phyloP scores from a whole-genome alignment of 208 protist genomes.

The Naegleria lovaniensis region DNA sequence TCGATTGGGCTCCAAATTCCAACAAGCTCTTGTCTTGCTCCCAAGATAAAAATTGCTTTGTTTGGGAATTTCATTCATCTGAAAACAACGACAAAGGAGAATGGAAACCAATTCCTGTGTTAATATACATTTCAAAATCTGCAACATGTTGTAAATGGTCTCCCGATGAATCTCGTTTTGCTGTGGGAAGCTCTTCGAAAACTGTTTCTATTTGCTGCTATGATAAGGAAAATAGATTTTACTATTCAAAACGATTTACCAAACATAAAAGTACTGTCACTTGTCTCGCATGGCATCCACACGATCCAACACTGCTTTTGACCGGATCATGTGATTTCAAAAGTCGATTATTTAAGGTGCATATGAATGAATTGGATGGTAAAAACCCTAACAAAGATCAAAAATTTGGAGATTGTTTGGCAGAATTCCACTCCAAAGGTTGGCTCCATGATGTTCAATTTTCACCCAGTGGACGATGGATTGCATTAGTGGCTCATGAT shows the following conservation, averaged over 20 bases:
- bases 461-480: constrained; percentile 54
- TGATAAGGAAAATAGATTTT: constrained; percentile 81
- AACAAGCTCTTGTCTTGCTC: constrained; percentile 76
- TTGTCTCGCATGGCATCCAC: constrained; percentile 73
- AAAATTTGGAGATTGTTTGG: constrained; percentile 53
- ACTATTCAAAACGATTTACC: constrained; percentile 69
- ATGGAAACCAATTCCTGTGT: constrained; percentile 76
- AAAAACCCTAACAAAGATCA: constrained; percentile 38
- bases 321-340: constrained; percentile 66
- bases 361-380: constrained; percentile 58
- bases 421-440: constrained; percentile 45
- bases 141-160: constrained; percentile 66
- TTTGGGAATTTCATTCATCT: constrained; percentile 78
- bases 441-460: constrained; percentile 66
- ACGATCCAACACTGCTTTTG: constrained; percentile 58
- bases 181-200: constrained; percentile 66
- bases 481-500: constrained; percentile 58
- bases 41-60: constrained; percentile 86
- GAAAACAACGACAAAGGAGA: constrained; percentile 30
- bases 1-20: constrained; percentile 72
- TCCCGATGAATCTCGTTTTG: constrained; percentile 74
- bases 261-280: constrained; percentile 61
- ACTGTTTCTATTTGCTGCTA: constrained; percentile 75
- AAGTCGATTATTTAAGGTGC: constrained; percentile 57
- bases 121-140: constrained; percentile 64